These are phyloP conservation scores for Gamarada debralockiae DNA, from an alignment of 495 filamentous ascomycete genomes.

Conservation along the genomic window DNA sequence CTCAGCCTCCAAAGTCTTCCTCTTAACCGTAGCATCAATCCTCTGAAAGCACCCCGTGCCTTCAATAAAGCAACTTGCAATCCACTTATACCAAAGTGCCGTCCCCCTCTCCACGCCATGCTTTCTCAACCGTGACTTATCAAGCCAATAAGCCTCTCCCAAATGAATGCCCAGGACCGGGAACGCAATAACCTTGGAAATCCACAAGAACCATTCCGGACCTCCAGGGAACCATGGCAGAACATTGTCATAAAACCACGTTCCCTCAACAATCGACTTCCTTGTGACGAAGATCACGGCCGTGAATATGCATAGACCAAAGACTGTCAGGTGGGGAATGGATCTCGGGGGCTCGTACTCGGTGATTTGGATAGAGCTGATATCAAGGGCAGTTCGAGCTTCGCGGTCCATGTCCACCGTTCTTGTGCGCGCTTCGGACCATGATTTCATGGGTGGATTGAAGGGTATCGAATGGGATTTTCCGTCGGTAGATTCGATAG, in stretches of 20 bases:
- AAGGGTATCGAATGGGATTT: conserved; percentile 51
- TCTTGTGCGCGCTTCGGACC: conserved; percentile 52
- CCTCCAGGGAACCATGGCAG: conserved; percentile 39
- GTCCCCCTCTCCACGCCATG: conserved; percentile 51
- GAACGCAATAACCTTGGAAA: conserved; percentile 34
- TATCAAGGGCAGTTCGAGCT: conserved; percentile 46
- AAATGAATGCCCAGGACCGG: conserved; percentile 49
- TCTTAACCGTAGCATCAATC: conserved; percentile 48
- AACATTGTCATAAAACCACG: conserved; percentile 44
- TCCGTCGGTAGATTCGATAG: conserved; percentile 35
- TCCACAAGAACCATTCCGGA: conserved; percentile 47
- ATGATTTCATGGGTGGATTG: conserved; percentile 55
- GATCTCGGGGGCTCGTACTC: conserved; percentile 47
- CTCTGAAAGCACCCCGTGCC: conserved; percentile 50
- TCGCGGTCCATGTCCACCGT: conserved; percentile 66
- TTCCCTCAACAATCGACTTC: conserved; percentile 51
- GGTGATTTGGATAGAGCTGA: conserved; percentile 52
- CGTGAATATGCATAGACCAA: conserved; percentile 40
- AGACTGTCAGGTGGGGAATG: conserved; percentile 35
- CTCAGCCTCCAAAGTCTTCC: conserved; percentile 42
- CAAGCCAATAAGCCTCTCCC: conserved; percentile 48
- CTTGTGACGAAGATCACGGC: conserved; percentile 34
- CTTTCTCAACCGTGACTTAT: conserved; percentile 44
- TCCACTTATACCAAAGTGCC: conserved; percentile 60
- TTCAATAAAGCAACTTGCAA: conserved; percentile 53